Conservation (phyloP, 2,329 filamentous ascomycete species). For the Didymella glomerata region DNA sequence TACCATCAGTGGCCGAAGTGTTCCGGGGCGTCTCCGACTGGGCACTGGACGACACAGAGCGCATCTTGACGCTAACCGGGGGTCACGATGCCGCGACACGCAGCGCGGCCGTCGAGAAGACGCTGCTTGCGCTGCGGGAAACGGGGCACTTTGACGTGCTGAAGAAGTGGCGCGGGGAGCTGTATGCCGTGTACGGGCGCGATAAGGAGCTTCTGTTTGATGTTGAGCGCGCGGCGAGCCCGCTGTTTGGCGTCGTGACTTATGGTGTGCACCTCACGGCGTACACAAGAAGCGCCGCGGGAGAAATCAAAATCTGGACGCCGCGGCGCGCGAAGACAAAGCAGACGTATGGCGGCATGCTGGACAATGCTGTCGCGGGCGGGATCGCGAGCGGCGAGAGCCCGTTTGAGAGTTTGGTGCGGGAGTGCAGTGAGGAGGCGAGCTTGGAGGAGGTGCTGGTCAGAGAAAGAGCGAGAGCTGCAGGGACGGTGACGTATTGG, state of each 20-base stretch:
- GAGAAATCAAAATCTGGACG: conserved; percentile 82
- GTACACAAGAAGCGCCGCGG: conserved; percentile 50
- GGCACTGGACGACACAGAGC: conserved; percentile 65
- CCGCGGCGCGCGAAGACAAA: conserved; percentile 79
- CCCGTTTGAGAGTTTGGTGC: conserved; percentile 81
- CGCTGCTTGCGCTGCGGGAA: conserved; percentile 73
- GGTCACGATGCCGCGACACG: conserved; percentile 69
- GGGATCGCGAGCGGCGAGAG: conserved; percentile 82
- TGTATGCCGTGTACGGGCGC: conserved; percentile 54
- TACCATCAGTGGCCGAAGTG: conserved; percentile 67
- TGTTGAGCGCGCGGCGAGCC: conserved; percentile 54
- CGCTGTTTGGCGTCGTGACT: conserved; percentile 56
- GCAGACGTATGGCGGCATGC: conserved; percentile 86
- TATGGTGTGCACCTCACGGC: conserved; percentile 55
- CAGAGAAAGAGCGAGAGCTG: conserved; percentile 64
- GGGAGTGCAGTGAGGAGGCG: conserved; percentile 91
- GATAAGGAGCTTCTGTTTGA: conserved; percentile 53
- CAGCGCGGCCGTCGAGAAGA: conserved; percentile 63
- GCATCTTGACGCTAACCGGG: conserved; percentile 70
- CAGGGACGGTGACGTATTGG: conserved; percentile 83
- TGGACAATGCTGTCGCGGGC: conserved; percentile 94
- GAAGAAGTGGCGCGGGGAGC: conserved; percentile 54
- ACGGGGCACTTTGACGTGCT: conserved; percentile 77
- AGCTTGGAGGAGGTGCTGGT: conserved; percentile 76
- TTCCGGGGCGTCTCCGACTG: conserved; percentile 67